Evolutionary conservation across 306 rosid genomes (phyloP).

Genomic region (Acacia confusa): DNA sequence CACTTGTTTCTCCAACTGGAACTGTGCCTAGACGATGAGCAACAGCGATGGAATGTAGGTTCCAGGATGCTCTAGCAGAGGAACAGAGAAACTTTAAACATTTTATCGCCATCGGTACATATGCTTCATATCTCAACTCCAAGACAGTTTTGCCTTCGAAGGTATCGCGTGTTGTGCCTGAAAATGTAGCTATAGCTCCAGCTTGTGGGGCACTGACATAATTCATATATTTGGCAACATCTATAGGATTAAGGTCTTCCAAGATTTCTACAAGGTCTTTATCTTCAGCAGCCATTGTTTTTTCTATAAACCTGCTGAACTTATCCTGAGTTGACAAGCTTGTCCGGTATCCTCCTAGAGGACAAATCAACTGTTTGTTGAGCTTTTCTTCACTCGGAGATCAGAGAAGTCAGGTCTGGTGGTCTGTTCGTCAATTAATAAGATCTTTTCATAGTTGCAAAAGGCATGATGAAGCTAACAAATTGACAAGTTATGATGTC

Average conservation of each 20-base stretch:
- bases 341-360: neutral
- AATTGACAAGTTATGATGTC: constrained; percentile 12
- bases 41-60: constrained; percentile 74
- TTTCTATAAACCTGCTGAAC: neutral
- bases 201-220: constrained; percentile 79
- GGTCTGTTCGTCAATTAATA: constrained; percentile 16
- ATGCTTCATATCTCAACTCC: constrained; percentile 84
- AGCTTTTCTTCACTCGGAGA: constrained; percentile 2
- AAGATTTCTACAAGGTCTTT: constrained; percentile 70
- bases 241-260: constrained; percentile 54
- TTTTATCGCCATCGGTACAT: constrained; percentile 82
- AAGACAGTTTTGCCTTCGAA: constrained; percentile 79
- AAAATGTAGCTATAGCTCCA: constrained; percentile 87
- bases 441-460: constrained; percentile 14
- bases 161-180: constrained; percentile 85
- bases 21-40: constrained; percentile 83
- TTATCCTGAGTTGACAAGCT: neutral
- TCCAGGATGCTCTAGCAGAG: constrained; percentile 79
- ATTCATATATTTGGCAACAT: constrained; percentile 60
- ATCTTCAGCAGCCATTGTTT: constrained; percentile 63
- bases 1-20: constrained; percentile 76
- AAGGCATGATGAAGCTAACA: neutral
- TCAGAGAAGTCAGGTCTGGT: constrained; percentile 7
- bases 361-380: neutral
- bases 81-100: constrained; percentile 67